phyloP scores from a whole-genome alignment of 2,329 filamentous ascomycete species.

The Fusarium setosum region DNA sequence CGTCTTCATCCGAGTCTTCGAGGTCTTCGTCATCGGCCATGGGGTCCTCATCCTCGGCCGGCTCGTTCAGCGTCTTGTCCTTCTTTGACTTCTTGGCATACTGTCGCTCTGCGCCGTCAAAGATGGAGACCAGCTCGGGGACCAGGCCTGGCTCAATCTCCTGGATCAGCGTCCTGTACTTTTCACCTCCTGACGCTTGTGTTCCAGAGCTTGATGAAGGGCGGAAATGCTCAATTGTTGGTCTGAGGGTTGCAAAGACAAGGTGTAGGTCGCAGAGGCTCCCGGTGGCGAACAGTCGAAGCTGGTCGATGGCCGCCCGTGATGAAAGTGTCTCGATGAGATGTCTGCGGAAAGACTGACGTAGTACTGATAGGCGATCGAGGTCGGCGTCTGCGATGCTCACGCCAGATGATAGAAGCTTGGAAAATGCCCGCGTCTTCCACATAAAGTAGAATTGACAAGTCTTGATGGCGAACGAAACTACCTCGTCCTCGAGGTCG shows the following conservation, averaged over 20 bases:
- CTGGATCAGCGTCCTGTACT: conserved; percentile 65
- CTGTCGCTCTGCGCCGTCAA: conserved; percentile 79
- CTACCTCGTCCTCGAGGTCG: conserved; percentile 82
- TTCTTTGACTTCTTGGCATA: conserved; percentile 78
- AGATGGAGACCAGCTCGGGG: conserved; percentile 79
- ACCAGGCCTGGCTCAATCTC: conserved; percentile 73
- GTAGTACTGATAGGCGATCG: conserved; percentile 67
- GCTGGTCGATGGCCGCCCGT: conserved; percentile 77
- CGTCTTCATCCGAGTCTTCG: conserved; percentile 66
- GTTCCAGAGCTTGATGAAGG: conserved; percentile 41
- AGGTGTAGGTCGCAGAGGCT: conserved; percentile 85
- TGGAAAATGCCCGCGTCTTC: conserved; percentile 76
- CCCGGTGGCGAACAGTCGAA: conserved; percentile 80
- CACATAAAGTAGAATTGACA: conserved; percentile 95
- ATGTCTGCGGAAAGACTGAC: conserved; percentile 68
- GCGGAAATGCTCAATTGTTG: conserved; percentile 57
- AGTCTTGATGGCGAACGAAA: conserved; percentile 79
- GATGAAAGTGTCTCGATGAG: conserved; percentile 77
- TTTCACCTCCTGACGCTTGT: conserved; percentile 40
- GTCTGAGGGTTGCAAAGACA: conserved; percentile 79
- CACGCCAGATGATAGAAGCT: conserved; percentile 65
- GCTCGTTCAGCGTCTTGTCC: conserved; percentile 66
- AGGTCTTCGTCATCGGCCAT: conserved; percentile 69
- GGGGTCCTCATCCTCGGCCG: conserved; percentile 79
- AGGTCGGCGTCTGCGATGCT: conserved; percentile 68